A percentile compares a stretch with the other conserved stretches of the same genome.
phyloP scores from a whole-genome alignment of 2,329 filamentous ascomycete genomes.

The Xylariales sp. region DNA sequence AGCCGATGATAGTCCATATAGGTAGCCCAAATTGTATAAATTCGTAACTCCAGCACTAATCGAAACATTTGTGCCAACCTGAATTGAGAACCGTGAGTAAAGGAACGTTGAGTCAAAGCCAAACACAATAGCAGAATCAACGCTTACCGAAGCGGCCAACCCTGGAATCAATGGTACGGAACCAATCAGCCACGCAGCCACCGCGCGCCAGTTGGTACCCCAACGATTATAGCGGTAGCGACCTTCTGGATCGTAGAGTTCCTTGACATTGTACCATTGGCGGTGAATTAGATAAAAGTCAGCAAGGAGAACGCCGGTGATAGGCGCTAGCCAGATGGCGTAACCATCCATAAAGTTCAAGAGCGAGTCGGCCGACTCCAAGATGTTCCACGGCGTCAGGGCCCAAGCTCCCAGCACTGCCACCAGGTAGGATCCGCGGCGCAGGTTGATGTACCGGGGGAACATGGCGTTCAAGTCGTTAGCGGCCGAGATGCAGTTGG shows the following conservation, averaged over 20 bases:
- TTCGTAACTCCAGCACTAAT: too few relatives aligned
- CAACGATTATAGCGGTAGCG: constrained; percentile 3
- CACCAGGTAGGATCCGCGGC: constrained; percentile 8
- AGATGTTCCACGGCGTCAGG: constrained; percentile 11
- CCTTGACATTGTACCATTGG: constrained; percentile 5
- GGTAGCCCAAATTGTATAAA: too few relatives aligned
- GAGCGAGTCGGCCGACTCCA: constrained; percentile 8
- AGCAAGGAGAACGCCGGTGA: constrained; percentile 9
- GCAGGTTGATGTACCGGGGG: constrained; percentile 10
- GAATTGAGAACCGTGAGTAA: too few relatives aligned
- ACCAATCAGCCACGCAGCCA: constrained; percentile 2
- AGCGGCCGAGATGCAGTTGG: constrained; percentile 11
- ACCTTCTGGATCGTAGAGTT: constrained; percentile 9
- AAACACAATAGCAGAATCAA: too few relatives aligned
- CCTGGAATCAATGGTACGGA: constrained; percentile 4
- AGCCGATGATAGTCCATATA: too few relatives aligned
- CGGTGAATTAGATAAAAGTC: constrained; percentile 12
- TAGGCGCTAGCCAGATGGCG: constrained; percentile 9
- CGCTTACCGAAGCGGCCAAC: constrained; percentile 1
- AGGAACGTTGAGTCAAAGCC: too few relatives aligned
- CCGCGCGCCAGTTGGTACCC: constrained; percentile 5
- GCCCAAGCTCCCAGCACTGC: constrained; percentile 9
- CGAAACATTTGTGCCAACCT: too few relatives aligned
- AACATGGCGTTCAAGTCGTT: constrained; percentile 10
- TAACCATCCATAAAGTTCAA: constrained; percentile 10